These are phyloP conservation scores for Monascus ruber DNA, from an alignment of 2,329 filamentous ascomycete genomes.

Conservation along the genomic window DNA sequence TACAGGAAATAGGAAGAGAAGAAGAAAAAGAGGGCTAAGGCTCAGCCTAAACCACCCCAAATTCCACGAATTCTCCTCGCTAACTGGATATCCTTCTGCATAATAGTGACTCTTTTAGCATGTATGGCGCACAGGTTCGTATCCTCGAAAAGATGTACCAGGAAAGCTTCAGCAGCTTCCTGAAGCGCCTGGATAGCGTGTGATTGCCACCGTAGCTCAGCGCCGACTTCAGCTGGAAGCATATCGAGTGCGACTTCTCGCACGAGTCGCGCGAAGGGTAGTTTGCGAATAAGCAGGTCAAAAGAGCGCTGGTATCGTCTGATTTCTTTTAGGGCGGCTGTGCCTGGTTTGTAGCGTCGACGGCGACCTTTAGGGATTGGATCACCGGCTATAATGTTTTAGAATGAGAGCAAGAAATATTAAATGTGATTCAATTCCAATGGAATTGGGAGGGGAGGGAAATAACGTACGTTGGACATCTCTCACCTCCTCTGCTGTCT, in stretches of 20 bases:
- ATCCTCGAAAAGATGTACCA: slow-evolving; percentile 93
- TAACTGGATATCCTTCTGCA: slow-evolving; percentile 96
- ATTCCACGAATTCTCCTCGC: slow-evolving; percentile 67
- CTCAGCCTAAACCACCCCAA: slow-evolving; percentile 58
- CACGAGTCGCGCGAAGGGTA: slow-evolving; percentile 38
- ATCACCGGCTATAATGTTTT: slow-evolving; percentile 52
- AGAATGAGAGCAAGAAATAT: background rate
- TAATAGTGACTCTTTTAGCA: slow-evolving; percentile 91
- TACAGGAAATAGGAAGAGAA: slow-evolving; percentile 2
- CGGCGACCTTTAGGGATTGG: slow-evolving; percentile 52
- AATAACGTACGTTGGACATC: slow-evolving; percentile 27
- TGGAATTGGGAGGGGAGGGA: background rate
- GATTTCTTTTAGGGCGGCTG: slow-evolving; percentile 82
- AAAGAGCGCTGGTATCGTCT: slow-evolving; percentile 80
- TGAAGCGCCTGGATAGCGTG: slow-evolving; percentile 88
- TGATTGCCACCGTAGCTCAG: slow-evolving; percentile 85
- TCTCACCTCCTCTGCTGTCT: slow-evolving; percentile 18
- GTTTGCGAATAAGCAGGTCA: slow-evolving; percentile 64
- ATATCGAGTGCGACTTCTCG: slow-evolving; percentile 44
- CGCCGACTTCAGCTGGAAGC: slow-evolving; percentile 47
- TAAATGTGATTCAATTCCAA: background rate
- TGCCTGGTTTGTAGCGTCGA: slow-evolving; percentile 64
- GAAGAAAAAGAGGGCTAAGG: slow-evolving; percentile 1
- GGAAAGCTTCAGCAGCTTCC: slow-evolving; percentile 90
- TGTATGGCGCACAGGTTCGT: slow-evolving; percentile 94